Conservation (phyloP, 192 early-diverging fungal genomes). For the Pecoramyces ruminantium region DNA sequence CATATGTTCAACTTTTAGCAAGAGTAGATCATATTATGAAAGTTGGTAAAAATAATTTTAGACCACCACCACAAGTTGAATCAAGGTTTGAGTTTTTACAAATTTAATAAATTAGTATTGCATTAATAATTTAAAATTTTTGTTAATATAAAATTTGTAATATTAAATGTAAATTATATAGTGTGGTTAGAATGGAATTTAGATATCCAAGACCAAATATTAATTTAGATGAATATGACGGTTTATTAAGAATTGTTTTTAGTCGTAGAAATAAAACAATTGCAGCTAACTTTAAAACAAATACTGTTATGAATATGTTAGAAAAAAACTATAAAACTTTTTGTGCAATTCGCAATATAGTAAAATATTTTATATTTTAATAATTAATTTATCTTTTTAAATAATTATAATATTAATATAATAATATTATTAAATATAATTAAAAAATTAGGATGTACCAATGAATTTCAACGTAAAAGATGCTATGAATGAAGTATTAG, state of each 20-base stretch:
- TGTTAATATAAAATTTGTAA: no score
- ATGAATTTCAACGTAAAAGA: conserved; percentile 70
- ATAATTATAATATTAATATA: no score
- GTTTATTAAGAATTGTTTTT: conserved; percentile 82
- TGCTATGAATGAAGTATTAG: conserved; percentile 57
- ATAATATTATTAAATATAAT: no score
- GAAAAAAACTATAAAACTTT: conserved; percentile 93
- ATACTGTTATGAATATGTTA: conserved; percentile 70
- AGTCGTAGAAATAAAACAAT: conserved; percentile 88
- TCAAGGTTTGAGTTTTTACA: conserved; percentile 20
- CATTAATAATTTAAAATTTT: no score
- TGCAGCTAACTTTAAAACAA: conserved; percentile 75
- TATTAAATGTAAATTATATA: no score
- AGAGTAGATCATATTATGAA: conserved; percentile 96
- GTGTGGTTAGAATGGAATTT: conserved; percentile 87
- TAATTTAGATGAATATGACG: conserved; percentile 93
- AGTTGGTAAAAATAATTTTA: conserved; percentile 93
- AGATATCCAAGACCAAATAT: conserved; percentile 85
- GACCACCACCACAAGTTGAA: conserved; percentile 93
- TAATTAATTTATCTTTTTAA: no score
- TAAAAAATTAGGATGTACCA: conserved; percentile 40
- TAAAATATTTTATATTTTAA: conserved; percentile 7
- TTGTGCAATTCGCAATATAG: conserved; percentile 61
- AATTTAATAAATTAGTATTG: no score
- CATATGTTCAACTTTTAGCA: conserved; percentile 84